Conservation (phyloP, 208 protist genomes). For the Wallacemonas collosoma region DNA sequence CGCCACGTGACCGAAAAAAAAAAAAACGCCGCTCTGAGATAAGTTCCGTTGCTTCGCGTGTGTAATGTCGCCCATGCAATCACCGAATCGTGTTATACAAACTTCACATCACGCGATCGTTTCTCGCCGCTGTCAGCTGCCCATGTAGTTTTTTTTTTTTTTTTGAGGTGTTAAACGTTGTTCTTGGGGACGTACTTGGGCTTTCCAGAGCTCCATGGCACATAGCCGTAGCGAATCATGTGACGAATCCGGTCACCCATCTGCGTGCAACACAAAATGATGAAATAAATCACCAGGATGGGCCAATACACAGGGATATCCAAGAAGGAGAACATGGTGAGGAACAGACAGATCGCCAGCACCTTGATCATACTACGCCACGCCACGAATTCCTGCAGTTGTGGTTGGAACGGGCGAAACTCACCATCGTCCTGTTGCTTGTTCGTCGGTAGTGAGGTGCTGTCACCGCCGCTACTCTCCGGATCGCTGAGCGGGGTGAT, state of each 20-base stretch:
- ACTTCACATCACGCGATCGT: not conserved
- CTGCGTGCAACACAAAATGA: conserved; percentile 93
- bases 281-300: conserved; percentile 98
- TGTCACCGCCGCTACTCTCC: conserved; percentile 32
- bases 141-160: conserved; percentile 15
- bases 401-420: conserved; percentile 96
- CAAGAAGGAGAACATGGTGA: conserved; percentile 93
- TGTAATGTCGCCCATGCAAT: no score
- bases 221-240: conserved; percentile 97
- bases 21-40: no score
- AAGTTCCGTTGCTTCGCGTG: no score
- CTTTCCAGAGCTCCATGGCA: conserved; percentile 86
- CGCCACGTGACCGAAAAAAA: no score
- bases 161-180: conserved; percentile 20
- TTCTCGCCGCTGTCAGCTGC: not conserved
- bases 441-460: conserved; percentile 62
- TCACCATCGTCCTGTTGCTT: conserved; percentile 61
- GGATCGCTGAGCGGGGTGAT: conserved; percentile 95
- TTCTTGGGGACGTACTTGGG: conserved; percentile 86
- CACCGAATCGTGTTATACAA: no score
- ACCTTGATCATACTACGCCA: conserved; percentile 92
- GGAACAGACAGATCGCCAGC: conserved; percentile 83
- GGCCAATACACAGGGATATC: conserved; percentile 99
- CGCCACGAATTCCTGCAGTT: conserved; percentile 97
- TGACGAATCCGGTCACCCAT: conserved; percentile 96